phyloP scores from a whole-genome alignment of 768 basidiomycete species.

The Lactarius sp. region DNA sequence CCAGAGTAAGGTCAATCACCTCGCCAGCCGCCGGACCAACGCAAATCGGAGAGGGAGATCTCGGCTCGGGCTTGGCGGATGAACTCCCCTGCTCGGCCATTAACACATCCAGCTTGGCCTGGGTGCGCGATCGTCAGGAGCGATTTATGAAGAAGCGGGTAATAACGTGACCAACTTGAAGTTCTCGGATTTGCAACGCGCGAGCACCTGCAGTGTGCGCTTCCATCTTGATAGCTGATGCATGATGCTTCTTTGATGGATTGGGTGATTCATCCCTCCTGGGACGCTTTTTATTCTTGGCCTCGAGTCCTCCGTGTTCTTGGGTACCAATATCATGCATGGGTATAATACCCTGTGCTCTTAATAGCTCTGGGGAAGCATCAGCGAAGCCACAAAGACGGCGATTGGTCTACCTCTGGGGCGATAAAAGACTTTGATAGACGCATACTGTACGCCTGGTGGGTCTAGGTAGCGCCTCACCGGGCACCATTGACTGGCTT shows the following conservation, averaged over 20 bases:
- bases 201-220: background rate
- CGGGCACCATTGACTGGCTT: background rate
- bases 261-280: background rate
- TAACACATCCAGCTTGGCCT: background rate
- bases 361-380: background rate
- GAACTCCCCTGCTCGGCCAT: background rate
- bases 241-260: background rate
- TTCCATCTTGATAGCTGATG: background rate
- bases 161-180: background rate
- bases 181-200: background rate
- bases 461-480: background rate
- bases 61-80: constrained; percentile 1
- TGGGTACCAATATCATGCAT: background rate
- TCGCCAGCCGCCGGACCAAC: background rate
- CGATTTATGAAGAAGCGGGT: background rate
- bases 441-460: background rate
- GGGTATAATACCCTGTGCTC: background rate
- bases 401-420: background rate
- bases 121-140: background rate
- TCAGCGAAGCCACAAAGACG: background rate
- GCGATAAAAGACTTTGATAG: constrained; percentile 6
- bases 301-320: no score
- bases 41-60: background rate
- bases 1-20: constrained; percentile 9
- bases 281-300: background rate